phyloP scores from a whole-genome alignment of 2,329 filamentous ascomycete genomes.

The Arthroderma sp. region DNA sequence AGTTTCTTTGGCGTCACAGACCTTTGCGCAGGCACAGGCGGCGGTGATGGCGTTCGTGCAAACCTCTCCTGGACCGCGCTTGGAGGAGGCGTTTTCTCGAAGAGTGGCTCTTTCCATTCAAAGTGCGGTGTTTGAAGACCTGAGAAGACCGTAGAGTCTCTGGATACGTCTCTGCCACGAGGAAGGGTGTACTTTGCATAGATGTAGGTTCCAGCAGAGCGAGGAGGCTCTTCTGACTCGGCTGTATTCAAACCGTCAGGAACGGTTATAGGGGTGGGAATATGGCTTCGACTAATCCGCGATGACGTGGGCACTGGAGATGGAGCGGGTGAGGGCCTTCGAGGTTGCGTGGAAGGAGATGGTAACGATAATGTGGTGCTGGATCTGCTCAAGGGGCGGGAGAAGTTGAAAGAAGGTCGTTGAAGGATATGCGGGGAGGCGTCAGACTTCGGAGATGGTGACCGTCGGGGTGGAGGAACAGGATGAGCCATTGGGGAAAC shows the following conservation, averaged over 20 bases:
- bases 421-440: constrained; percentile 45
- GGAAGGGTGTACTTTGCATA: constrained; percentile 78
- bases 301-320: background rate
- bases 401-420: constrained; percentile 82
- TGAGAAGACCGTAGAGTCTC: constrained; percentile 48
- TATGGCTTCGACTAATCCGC: constrained; percentile 12
- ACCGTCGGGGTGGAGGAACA: constrained; percentile 52
- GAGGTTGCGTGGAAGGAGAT: constrained; percentile 20
- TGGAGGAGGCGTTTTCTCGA: constrained; percentile 26
- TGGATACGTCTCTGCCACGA: constrained; percentile 64
- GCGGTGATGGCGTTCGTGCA: constrained; percentile 22
- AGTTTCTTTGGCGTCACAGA: constrained; percentile 11
- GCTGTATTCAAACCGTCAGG: constrained; percentile 9
- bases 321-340: background rate
- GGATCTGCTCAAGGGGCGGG: constrained; percentile 62
- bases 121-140: constrained; percentile 45
- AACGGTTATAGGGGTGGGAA: constrained; percentile 23
- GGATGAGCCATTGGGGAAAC: constrained; percentile 53
- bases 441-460: constrained; percentile 75
- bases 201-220: constrained; percentile 56
- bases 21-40: constrained; percentile 9
- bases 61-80: constrained; percentile 14
- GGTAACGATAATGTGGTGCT: constrained; percentile 27
- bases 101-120: constrained; percentile 49
- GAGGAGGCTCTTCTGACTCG: constrained; percentile 18